Base-by-base conservation (phyloP, 306 rosid genomes). In the Malus asiatica region DNA sequence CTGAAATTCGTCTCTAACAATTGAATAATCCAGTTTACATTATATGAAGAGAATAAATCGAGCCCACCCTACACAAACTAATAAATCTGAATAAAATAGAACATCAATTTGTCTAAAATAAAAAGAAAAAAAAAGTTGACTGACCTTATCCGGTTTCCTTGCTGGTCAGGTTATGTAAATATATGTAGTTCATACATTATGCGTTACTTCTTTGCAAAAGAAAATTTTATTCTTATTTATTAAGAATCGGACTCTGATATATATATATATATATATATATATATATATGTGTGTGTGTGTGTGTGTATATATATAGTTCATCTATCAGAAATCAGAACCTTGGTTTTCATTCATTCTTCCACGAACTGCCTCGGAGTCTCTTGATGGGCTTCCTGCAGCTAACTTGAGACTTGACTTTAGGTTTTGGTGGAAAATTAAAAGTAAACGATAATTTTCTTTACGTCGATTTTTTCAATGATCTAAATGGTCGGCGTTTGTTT, bases 401-500 rank as follows among this genome's bases (percentile, higher is more conserved):
- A 12, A 20, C 55, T 42, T 67, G 38, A 33, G 8, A 33, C 0
- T 0, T 33, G 30, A 42, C 23, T 58, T 6, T 44, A 25, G 9
- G 20, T 25, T 3, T 11, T n/a, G 11, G 58, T 15, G 32, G 27
- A 73, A 40, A 12, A 23, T 42, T 73, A 59, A 4, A 42, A 42
- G 27, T 25, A 10, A 25, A 60, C 42, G 20, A 48, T 2, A 5
- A 48, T 48, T 18, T 15, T 48, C 55, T 11, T 4, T n/a, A 0
- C 5, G 27, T 13, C 1, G 3, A 61, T 8, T 22, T 10, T 70
- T 30, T 3, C 8, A 63, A 63, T 25, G 65, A 4, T 60, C 2
- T 12, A 6, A 60, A 12, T 12, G 70, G 79, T 81, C 68, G 60
- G 38, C 51, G 51, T 4, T 44, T 35, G 16, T 74, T 87, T 82